These are phyloP conservation scores for Claviceps maximensis DNA, from an alignment of 2,329 filamentous ascomycete species.

Conservation along the genomic window DNA sequence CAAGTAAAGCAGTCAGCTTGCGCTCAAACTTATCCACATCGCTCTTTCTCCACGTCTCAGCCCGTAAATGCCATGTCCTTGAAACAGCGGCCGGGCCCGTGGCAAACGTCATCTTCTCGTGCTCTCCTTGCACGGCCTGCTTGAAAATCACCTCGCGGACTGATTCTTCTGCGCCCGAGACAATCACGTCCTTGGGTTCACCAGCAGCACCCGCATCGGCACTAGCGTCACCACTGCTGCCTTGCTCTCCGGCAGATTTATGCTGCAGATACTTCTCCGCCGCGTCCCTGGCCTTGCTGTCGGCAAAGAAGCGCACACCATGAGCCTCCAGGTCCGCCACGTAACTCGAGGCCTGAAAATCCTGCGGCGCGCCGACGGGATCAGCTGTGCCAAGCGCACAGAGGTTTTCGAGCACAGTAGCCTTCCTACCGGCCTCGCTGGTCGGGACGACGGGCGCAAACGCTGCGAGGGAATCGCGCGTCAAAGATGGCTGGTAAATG, in stretches of 20 bases:
- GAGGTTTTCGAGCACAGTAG: slow-evolving; percentile 23
- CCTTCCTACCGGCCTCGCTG: slow-evolving; percentile 15
- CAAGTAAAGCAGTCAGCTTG: slow-evolving; percentile 23
- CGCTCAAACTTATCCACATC: slow-evolving; percentile 25
- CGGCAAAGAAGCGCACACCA: slow-evolving; percentile 21
- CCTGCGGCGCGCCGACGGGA: slow-evolving; percentile 18
- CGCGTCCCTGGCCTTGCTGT: slow-evolving; percentile 15
- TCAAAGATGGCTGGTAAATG: slow-evolving; percentile 21
- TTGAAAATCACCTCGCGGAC: slow-evolving; percentile 21
- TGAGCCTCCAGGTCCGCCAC: slow-evolving; percentile 17
- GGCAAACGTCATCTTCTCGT: slow-evolving; percentile 22
- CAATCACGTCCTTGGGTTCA: slow-evolving; percentile 8
- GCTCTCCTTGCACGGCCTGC: slow-evolving; percentile 21
- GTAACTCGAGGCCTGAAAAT: slow-evolving; percentile 17
- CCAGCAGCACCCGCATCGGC: too few species aligned
- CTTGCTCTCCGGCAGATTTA: background rate
- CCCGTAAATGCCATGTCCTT: slow-evolving; percentile 24
- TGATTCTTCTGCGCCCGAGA: slow-evolving; percentile 21
- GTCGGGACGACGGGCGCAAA: slow-evolving; percentile 19
- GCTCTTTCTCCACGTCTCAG: slow-evolving; percentile 21
- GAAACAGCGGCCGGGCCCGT: slow-evolving; percentile 21
- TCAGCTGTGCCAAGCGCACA: slow-evolving; percentile 23
- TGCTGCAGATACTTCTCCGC: slow-evolving; percentile 19
- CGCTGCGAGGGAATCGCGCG: slow-evolving; percentile 17
- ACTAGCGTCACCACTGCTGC: background rate